A percentile compares a stretch with the other conserved stretches of the same genome.
phyloP scores from a whole-genome alignment of 768 basidiomycete species.

The Megacollybia marginata region DNA sequence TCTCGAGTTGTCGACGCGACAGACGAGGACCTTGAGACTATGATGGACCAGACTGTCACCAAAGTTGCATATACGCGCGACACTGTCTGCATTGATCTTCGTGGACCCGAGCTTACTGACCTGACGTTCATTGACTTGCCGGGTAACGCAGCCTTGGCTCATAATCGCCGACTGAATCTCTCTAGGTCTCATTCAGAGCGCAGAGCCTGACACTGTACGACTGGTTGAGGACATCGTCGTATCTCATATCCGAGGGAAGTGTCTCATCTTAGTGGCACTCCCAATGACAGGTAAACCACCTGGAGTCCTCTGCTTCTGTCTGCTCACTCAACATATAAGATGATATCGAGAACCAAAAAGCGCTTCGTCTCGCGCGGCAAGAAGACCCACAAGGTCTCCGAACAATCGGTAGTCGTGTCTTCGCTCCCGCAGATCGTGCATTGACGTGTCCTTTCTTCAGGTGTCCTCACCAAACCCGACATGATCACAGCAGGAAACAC shows the following conservation, averaged over 20 bases:
- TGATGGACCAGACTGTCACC: not conserved
- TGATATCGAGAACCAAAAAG: slow-evolving; percentile 54
- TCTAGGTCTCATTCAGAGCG: slow-evolving; percentile 43
- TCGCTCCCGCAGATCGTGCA: not conserved
- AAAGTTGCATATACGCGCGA: slow-evolving; percentile 29
- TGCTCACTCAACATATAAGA: slow-evolving; percentile 21
- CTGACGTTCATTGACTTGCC: slow-evolving; percentile 33
- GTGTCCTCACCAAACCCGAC: slow-evolving; percentile 52
- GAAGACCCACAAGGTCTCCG: slow-evolving; percentile 39
- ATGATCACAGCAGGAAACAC: slow-evolving; percentile 30
- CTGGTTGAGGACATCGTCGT: slow-evolving; percentile 43
- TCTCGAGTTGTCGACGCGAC: slow-evolving; percentile 2
- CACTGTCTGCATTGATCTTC: slow-evolving; percentile 32
- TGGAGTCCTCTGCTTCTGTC: not conserved
- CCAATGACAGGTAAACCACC: slow-evolving; percentile 42
- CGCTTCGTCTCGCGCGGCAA: slow-evolving; percentile 36
- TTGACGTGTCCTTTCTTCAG: slow-evolving; percentile 15
- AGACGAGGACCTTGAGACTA: not conserved
- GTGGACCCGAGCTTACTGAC: slow-evolving; percentile 29
- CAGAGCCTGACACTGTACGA: slow-evolving; percentile 30
- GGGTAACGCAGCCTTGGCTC: slow-evolving; percentile 12
- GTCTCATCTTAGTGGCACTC: slow-evolving; percentile 44
- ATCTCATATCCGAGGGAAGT: slow-evolving; percentile 43
- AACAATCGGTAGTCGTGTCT: slow-evolving; percentile 37
- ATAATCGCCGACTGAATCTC: not conserved